phyloP scores from a whole-genome alignment of 1,284 basidiomycete species.

The Cystobasidium pallidum region DNA sequence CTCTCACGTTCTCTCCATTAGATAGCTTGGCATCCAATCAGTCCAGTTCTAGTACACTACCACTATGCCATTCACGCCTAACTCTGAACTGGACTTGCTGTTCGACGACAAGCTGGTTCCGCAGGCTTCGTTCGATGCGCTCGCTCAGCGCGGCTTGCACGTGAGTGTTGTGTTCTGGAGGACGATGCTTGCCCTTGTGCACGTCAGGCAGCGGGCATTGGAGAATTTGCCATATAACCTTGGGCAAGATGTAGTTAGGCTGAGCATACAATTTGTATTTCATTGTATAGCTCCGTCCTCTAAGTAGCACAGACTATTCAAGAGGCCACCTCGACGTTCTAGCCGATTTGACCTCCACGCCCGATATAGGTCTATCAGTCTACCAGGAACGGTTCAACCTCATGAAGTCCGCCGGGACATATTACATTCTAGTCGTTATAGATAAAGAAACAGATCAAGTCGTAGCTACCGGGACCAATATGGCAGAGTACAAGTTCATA shows the following conservation, averaged over 20 bases:
- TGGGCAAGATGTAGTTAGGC: not conserved
- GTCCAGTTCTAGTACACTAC: not conserved
- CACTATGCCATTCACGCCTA: constrained; percentile 26
- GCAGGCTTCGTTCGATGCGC: constrained; percentile 10
- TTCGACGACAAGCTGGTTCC: constrained; percentile 38
- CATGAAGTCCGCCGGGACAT: constrained; percentile 63
- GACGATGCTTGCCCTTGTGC: too few relatives aligned
- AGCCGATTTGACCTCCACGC: constrained; percentile 73
- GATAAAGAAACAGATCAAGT: constrained; percentile 74
- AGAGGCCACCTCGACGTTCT: constrained; percentile 84
- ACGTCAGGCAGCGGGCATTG: too few relatives aligned
- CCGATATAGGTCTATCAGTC: constrained; percentile 72
- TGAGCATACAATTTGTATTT: too few relatives aligned
- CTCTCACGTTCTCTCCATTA: constrained; percentile 7
- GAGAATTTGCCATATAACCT: too few relatives aligned
- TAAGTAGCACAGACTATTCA: constrained; percentile 79
- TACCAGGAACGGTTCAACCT: constrained; percentile 71
- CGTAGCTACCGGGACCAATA: constrained; percentile 79
- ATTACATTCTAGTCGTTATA: constrained; percentile 84
- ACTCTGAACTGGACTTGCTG: constrained; percentile 37
- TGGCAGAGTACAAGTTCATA: constrained; percentile 92
- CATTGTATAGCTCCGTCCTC: constrained; percentile 73
- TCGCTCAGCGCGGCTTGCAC: constrained; percentile 21
- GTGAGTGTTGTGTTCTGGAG: too few relatives aligned
- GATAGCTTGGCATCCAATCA: not conserved